Evolutionary conservation across 129 eudicot species (phyloP).

Genomic region (Pseudognaphalium luteoalbum): DNA sequence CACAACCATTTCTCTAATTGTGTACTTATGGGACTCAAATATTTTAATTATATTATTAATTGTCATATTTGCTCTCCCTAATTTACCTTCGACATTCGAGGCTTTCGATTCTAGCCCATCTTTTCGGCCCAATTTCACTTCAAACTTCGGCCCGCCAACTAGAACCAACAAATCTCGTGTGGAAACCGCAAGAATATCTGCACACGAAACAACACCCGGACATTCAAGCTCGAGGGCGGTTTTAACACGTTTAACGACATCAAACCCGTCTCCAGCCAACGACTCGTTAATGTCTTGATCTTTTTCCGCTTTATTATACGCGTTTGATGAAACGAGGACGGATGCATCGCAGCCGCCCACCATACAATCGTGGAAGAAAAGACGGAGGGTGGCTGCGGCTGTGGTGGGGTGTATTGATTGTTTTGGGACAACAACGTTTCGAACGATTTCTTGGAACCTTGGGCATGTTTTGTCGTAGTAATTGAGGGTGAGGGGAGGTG

Average conservation of each 20-base stretch:
- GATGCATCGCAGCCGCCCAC: slow-evolving; percentile 71
- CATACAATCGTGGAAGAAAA: slow-evolving; percentile 78
- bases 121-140: slow-evolving; percentile 53
- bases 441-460: slow-evolving; percentile 38
- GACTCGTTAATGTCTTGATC: slow-evolving; percentile 58
- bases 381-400: slow-evolving; percentile 70
- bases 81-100: slow-evolving; percentile 35
- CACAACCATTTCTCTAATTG: slow-evolving; percentile 57
- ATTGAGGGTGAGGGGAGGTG: slow-evolving; percentile 35
- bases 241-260: slow-evolving; percentile 51
- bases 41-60: slow-evolving; percentile 32
- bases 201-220: slow-evolving; percentile 61
- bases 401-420: slow-evolving; percentile 55
- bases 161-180: slow-evolving; percentile 50
- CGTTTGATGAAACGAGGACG: slow-evolving; percentile 51
- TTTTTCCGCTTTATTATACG: slow-evolving; percentile 49
- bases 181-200: slow-evolving; percentile 54
- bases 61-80: slow-evolving; percentile 45
- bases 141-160: slow-evolving; percentile 56
- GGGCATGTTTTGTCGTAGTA: slow-evolving; percentile 54
- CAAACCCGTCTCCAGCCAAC: slow-evolving; percentile 64
- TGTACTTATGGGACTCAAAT: slow-evolving; percentile 41
- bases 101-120: slow-evolving; percentile 54
- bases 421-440: slow-evolving; percentile 31
- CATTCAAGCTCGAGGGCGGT: slow-evolving; percentile 61